Base-by-base conservation (phyloP, 768 basidiomycete species). In the Trametes sanguinea region DNA sequence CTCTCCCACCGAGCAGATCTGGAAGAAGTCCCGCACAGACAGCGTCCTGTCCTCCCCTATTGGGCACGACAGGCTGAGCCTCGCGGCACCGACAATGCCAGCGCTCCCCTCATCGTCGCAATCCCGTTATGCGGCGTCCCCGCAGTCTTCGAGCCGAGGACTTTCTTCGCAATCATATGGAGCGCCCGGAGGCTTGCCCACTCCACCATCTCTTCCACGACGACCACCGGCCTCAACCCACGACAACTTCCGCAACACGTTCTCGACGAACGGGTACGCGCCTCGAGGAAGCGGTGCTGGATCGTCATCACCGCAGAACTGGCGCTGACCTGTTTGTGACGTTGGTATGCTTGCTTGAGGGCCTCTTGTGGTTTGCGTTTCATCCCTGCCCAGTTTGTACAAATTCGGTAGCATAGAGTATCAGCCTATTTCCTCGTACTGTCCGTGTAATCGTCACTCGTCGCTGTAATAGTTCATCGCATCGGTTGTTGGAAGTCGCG, bases 1-100 rank as follows among this genome's bases (percentile, higher is more conserved):
- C 1, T 83, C 86, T 14, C 82, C 83, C 7, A 82, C 86, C 4
- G 89, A 89, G 67, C 82, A 81, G 63, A 82, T 86, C 39, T 92
- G 89, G 90, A 92, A 92, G 78, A 90, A 88, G 73, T 78, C 80
- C 6, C 77, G 81, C 16, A 60, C 73, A 37, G 76, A 80, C 37
- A 61, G 60, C 42, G 53, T 62, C 9, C 27, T 60, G 22, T 65
- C 68, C 8, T 50, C 64, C 27, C 58, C 62, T 17, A 61, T 68
- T n/a, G 39, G 8, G 14, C 60, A 61, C 44, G 54, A 55, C 46
- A 48, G 60, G 37, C 14, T 51, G 43, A 27, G 10, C 14, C 46
- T 54, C 10, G 35, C 37, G n/a, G 50, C 51, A n/a, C 40, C 51
- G 22, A 17, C 51, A 2, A 29, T 45, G 17, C 33, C 55, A 33